These are phyloP conservation scores for Sordariomycetes sp. DNA, from an alignment of 2,329 filamentous ascomycete genomes.

Conservation along the genomic window DNA sequence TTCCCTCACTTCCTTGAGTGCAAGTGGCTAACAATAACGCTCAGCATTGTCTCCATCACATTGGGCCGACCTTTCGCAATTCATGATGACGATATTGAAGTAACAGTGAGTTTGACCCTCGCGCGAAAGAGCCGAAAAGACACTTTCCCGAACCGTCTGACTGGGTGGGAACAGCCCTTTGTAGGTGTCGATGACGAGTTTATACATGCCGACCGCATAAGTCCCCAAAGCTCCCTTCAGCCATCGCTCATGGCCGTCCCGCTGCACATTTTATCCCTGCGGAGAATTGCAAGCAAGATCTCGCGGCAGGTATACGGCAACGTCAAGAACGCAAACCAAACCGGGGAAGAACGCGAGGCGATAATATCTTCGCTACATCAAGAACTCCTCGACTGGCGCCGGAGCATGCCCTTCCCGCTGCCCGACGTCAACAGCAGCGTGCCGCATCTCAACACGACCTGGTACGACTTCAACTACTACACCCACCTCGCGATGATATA, in stretches of 20 bases:
- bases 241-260: conserved; percentile 26
- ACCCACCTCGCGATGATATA: conserved; percentile 32
- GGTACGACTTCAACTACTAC: conserved; percentile 38
- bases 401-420: conserved; percentile 30
- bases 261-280: conserved; percentile 27
- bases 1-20: background rate
- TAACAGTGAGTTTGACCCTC: conserved; percentile 15
- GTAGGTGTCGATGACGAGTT: conserved; percentile 22
- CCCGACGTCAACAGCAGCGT: conserved; percentile 25
- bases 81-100: conserved; percentile 33
- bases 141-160: background rate
- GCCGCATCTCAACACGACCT: conserved; percentile 29
- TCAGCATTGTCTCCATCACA: conserved; percentile 29
- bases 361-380: conserved; percentile 23
- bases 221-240: conserved; percentile 14
- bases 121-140: background rate
- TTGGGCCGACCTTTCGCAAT: conserved; percentile 32
- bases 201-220: conserved; percentile 14
- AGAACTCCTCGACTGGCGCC: conserved; percentile 31
- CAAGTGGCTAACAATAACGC: background rate
- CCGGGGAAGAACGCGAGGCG: conserved; percentile 15
- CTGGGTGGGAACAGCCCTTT: conserved; percentile 21
- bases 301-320: conserved; percentile 24
- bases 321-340: conserved; percentile 8
- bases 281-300: conserved; percentile 29